Conservation (phyloP, 208 protist genomes). For the Trypanosoma conorhini region DNA sequence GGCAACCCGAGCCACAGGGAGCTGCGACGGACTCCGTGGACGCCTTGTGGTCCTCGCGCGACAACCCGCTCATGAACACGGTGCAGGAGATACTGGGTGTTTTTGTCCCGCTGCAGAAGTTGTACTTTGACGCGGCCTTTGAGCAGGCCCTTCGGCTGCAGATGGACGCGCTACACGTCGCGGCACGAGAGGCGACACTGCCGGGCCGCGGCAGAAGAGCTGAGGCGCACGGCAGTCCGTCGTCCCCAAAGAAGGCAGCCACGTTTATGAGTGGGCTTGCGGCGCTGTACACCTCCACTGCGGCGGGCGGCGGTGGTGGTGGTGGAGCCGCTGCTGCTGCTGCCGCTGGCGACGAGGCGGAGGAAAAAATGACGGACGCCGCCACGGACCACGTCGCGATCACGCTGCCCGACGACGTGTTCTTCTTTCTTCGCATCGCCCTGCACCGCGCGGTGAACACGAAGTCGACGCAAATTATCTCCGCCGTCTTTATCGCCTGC, state of each 20-base stretch:
- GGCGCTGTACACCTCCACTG: slow-evolving; percentile 53
- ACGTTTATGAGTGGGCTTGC: slow-evolving; percentile 67
- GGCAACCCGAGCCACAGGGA: slow-evolving; percentile 1
- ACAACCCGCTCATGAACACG: slow-evolving; percentile 54
- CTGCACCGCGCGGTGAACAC: slow-evolving; percentile 80
- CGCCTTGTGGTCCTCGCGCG: slow-evolving; percentile 27
- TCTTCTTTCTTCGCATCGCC: slow-evolving; percentile 83
- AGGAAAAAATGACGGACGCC: slow-evolving; percentile 21
- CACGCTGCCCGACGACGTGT: slow-evolving; percentile 79
- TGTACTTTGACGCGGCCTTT: slow-evolving; percentile 78
- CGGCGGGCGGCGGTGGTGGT: slow-evolving; percentile 32
- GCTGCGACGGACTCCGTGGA: slow-evolving; percentile 9
- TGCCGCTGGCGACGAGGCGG: slow-evolving; percentile 1
- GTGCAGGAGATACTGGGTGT: slow-evolving; percentile 78
- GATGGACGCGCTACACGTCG: slow-evolving; percentile 39
- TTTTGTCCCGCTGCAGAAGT: slow-evolving; percentile 77
- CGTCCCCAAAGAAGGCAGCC: slow-evolving; percentile 29
- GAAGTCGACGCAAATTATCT: slow-evolving; percentile 80
- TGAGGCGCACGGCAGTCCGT: not conserved
- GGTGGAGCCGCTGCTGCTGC: too few relatives aligned
- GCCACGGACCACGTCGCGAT: slow-evolving; percentile 33
- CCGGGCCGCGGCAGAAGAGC: slow-evolving; percentile 8
- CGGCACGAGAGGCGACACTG: not conserved
- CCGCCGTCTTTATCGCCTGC: slow-evolving; percentile 68
- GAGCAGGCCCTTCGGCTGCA: slow-evolving; percentile 74